These are phyloP conservation scores for Talaromyces sp. DNA, from an alignment of 2,329 filamentous ascomycete species.

Conservation along the genomic window DNA sequence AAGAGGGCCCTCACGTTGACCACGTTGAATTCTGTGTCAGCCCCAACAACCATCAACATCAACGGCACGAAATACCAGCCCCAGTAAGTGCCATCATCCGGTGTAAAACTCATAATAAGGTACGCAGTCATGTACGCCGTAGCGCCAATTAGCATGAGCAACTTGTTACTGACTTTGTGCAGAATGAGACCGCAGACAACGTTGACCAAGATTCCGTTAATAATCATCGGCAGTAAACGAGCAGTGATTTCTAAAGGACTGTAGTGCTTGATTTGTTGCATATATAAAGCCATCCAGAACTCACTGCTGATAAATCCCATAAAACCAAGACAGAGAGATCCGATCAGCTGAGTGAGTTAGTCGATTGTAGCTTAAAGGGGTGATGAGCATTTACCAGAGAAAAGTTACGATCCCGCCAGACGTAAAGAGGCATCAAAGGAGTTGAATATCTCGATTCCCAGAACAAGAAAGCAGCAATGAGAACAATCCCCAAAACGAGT, in stretches of 20 bases:
- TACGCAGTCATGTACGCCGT: slow-evolving; percentile 42
- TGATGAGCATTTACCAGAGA: slow-evolving; percentile 48
- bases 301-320: slow-evolving; percentile 59
- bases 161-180: slow-evolving; percentile 62
- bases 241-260: slow-evolving; percentile 59
- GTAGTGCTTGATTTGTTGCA: slow-evolving; percentile 56
- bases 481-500: slow-evolving; percentile 56
- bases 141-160: slow-evolving; percentile 56
- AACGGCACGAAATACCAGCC: slow-evolving; percentile 61
- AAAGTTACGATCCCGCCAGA: slow-evolving; percentile 63
- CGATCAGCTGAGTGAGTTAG: slow-evolving; percentile 46
- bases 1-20: slow-evolving; percentile 52
- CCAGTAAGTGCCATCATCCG: slow-evolving; percentile 57
- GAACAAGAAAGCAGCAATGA: slow-evolving; percentile 56
- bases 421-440: slow-evolving; percentile 52
- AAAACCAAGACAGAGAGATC: slow-evolving; percentile 57
- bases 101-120: slow-evolving; percentile 57
- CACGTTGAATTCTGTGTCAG: slow-evolving; percentile 68
- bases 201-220: slow-evolving; percentile 62
- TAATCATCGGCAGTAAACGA: slow-evolving; percentile 62
- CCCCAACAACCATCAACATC: slow-evolving; percentile 60
- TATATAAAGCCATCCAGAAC: slow-evolving; percentile 64
- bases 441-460: slow-evolving; percentile 58
- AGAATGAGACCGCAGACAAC: slow-evolving; percentile 59
- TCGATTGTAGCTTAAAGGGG: not conserved